Evolutionary conservation across 2,329 filamentous ascomycete genomes (phyloP).

Genomic region (Fusarium miscanthi): DNA sequence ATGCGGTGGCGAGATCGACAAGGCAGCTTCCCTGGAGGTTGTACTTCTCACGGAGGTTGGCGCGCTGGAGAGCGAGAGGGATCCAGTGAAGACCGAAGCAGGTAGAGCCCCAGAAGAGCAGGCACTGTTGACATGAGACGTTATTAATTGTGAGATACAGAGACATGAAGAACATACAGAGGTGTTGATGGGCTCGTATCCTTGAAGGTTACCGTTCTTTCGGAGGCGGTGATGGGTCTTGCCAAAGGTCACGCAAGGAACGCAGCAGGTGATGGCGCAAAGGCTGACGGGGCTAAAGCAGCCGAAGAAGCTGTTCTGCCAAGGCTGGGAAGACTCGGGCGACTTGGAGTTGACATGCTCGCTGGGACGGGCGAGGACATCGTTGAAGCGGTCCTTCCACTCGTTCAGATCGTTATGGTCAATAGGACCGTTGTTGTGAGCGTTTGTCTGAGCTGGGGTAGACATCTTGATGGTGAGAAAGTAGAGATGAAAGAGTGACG

Average conservation of each 20-base stretch:
- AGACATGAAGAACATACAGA: slow-evolving; percentile 45
- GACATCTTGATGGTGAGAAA: slow-evolving; percentile 29
- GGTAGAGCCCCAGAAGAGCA: slow-evolving; percentile 55
- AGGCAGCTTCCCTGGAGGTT: slow-evolving; percentile 58
- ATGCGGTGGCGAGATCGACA: slow-evolving; percentile 55
- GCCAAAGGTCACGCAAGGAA: slow-evolving; percentile 61
- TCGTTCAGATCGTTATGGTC: slow-evolving; percentile 57
- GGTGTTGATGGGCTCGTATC: slow-evolving; percentile 60
- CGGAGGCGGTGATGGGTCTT: slow-evolving; percentile 60
- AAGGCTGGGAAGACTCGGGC: slow-evolving; percentile 51
- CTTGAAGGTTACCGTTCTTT: slow-evolving; percentile 54
- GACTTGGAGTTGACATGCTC: slow-evolving; percentile 58
- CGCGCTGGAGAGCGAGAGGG: slow-evolving; percentile 58
- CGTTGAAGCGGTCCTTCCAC: slow-evolving; percentile 58
- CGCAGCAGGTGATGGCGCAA: slow-evolving; percentile 58
- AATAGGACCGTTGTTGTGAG: slow-evolving; percentile 50
- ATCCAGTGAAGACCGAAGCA: slow-evolving; percentile 57
- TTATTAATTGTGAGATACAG: background rate
- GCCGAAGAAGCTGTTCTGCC: slow-evolving; percentile 56
- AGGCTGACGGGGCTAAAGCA: slow-evolving; percentile 58
- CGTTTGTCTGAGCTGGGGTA: slow-evolving; percentile 23
- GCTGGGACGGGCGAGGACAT: slow-evolving; percentile 54
- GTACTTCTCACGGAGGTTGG: slow-evolving; percentile 58
- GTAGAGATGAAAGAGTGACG: slow-evolving; percentile 5
- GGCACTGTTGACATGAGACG: slow-evolving; percentile 47